These are phyloP conservation scores for Plasmodium fragile DNA, from an alignment of 169 alveolate genomes.

Conservation along the genomic window DNA sequence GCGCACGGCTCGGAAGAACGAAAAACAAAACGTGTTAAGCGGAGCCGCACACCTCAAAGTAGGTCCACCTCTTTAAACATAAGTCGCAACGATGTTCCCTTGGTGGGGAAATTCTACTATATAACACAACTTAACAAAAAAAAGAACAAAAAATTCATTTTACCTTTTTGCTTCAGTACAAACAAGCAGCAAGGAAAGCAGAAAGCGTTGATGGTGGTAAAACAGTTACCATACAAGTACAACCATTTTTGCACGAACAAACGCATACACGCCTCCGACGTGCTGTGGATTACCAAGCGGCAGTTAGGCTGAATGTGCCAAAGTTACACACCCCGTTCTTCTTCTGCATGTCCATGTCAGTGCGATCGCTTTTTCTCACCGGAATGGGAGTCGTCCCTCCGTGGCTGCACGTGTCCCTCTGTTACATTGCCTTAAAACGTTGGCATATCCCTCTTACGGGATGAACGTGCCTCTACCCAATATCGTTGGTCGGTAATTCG, in stretches of 20 bases:
- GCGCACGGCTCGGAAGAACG: not conserved
- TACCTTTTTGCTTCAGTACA: not conserved
- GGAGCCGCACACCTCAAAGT: not conserved
- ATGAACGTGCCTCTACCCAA: not conserved
- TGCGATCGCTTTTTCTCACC: not conserved
- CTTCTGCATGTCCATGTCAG: not conserved
- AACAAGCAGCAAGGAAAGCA: too few relatives aligned
- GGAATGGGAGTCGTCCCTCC: not conserved
- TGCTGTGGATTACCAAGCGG: not conserved
- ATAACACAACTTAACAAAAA: not conserved
- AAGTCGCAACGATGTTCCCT: not conserved
- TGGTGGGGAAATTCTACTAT: not conserved
- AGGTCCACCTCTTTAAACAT: not conserved
- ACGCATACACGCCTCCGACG: not conserved
- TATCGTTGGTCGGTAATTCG: not conserved
- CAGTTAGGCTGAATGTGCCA: not conserved
- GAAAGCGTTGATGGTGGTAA: not conserved
- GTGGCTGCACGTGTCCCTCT: not conserved
- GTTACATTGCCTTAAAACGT: not conserved
- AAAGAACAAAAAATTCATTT: too few relatives aligned
- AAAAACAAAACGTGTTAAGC: not conserved
- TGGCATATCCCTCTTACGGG: not conserved
- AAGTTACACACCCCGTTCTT: not conserved
- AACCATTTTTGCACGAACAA: not conserved
- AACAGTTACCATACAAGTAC: not conserved